Evolutionary conservation across 1,284 basidiomycete genomes (phyloP).

Genomic region (Clitocybe nebularis): DNA sequence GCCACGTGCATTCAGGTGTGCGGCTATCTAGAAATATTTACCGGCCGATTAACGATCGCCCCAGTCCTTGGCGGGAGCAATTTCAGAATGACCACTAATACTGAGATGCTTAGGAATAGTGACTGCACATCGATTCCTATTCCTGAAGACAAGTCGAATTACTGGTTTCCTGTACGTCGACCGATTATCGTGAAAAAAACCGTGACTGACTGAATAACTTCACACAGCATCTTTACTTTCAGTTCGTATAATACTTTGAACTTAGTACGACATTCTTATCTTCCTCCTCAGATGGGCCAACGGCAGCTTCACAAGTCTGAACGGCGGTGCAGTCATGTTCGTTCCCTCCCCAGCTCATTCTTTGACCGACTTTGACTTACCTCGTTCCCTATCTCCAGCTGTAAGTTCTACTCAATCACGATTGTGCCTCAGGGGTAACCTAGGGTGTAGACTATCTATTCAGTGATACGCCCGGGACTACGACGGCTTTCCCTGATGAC

Average conservation of each 20-base stretch:
- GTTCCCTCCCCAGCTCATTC: slow-evolving; percentile 6
- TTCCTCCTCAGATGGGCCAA: slow-evolving; percentile 29
- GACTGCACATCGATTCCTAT: slow-evolving; percentile 41
- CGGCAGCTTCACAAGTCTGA: slow-evolving; percentile 34
- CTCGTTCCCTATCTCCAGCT: slow-evolving; percentile 18
- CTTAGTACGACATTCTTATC: neutral
- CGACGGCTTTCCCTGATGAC: slow-evolving; percentile 45
- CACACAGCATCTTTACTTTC: slow-evolving; percentile 34
- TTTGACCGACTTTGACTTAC: neutral
- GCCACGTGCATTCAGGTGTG: slow-evolving; percentile 37
- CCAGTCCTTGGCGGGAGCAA: slow-evolving; percentile 40
- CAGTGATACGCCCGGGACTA: slow-evolving; percentile 35
- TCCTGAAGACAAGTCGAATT: slow-evolving; percentile 39
- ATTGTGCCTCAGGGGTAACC: neutral
- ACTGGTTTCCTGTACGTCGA: slow-evolving; percentile 39
- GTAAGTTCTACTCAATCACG: slow-evolving; percentile 16
- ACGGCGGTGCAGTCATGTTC: slow-evolving; percentile 36
- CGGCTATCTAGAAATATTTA: neutral
- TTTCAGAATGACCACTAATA: slow-evolving; percentile 33
- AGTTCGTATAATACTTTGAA: slow-evolving; percentile 21
- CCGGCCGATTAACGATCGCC: slow-evolving; percentile 1
- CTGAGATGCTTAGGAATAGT: slow-evolving; percentile 29
- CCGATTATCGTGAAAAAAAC: slow-evolving; percentile 3
- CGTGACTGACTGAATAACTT: neutral
- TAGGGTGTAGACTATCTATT: slow-evolving; percentile 38